phyloP scores from a whole-genome alignment of 805 yeast species.

The Metschnikowia rubicola region DNA sequence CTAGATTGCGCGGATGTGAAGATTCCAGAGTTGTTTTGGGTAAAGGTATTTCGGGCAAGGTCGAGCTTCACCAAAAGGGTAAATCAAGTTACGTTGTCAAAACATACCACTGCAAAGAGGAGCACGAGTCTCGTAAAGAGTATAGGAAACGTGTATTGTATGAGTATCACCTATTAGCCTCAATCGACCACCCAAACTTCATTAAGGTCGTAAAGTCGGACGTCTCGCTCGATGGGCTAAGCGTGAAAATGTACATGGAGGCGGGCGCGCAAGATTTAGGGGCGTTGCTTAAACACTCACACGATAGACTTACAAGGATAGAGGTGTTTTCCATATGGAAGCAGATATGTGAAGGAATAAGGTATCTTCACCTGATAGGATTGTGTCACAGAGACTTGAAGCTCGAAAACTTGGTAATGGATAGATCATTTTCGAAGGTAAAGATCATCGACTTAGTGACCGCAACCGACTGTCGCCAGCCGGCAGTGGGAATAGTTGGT shows the following conservation, averaged over 20 bases:
- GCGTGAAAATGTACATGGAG: constrained; percentile 29
- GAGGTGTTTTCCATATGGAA: constrained; percentile 32
- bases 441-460: constrained; percentile 47
- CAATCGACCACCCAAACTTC: constrained; percentile 31
- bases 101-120: constrained; percentile 38
- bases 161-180: constrained; percentile 33
- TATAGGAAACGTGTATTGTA: constrained; percentile 34
- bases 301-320: not conserved
- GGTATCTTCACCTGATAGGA: constrained; percentile 33
- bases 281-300: not conserved
- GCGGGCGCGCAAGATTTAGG: constrained; percentile 27
- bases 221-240: constrained; percentile 19
- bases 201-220: constrained; percentile 32
- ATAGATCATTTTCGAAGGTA: constrained; percentile 21
- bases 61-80: constrained; percentile 22
- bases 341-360: constrained; percentile 39
- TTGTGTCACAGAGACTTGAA: constrained; percentile 52
- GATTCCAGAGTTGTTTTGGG: constrained; percentile 20
- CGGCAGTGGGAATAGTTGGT: constrained; percentile 46
- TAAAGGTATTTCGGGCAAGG: constrained; percentile 33
- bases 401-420: constrained; percentile 43
- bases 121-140: constrained; percentile 37
- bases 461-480: constrained; percentile 17
- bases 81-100: constrained; percentile 41
- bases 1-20: not conserved